Base-by-base conservation (phyloP, 1,284 basidiomycete species). In the Amylostereum areolatum region DNA sequence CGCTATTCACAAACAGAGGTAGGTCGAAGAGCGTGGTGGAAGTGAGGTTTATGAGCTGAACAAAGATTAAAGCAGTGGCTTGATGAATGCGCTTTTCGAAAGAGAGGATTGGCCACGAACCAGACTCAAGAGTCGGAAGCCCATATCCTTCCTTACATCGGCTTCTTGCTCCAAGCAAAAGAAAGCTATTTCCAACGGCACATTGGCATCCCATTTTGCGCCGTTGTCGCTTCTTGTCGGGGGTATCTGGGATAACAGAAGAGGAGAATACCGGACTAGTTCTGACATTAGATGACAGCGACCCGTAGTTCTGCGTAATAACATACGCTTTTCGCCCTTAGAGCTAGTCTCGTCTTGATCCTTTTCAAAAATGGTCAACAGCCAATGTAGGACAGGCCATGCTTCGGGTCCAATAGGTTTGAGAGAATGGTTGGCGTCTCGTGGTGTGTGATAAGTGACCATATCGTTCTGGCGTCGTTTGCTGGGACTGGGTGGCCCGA, bases 231-330 rank as follows among this genome's bases (percentile, higher is more conserved):
- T 66, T 54, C 78, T 71, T n/a, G 80, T 71, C 1, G 70, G 67
- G 30, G 83, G 81, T n/a, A 89, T 75, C 60, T 87, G 83, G n/a
- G 71, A 69, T 29, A 87, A 62, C 35, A 88, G 67, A 29, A 84
- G 69, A 4, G 71, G 69, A 3, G 85, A 87, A 58, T 79, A 72
- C 44, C 62, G 71, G 42, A 65, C 84, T 87, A 53, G 40, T 28
- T 31, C 29, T 33, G 44, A 45, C 48, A 45, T 27, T 39, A 43
- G 46, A 27, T 18, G 18, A 18, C 18, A 18, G 18, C 18, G 18
- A 18, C 18, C 18, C 18, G 18, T 18, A 18, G 18, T 18, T 18
- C 18, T 18, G 18, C 18, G 18, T 18, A 18, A 18, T 18, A 18
- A 18, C 18, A 18, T 18, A 18, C 18, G 18, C 18, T 18, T 18